Percentiles rank a stretch among this genome's conserved stretches.
phyloP scores from a whole-genome alignment of 768 basidiomycete species.

The Phaffia tasmanica region DNA sequence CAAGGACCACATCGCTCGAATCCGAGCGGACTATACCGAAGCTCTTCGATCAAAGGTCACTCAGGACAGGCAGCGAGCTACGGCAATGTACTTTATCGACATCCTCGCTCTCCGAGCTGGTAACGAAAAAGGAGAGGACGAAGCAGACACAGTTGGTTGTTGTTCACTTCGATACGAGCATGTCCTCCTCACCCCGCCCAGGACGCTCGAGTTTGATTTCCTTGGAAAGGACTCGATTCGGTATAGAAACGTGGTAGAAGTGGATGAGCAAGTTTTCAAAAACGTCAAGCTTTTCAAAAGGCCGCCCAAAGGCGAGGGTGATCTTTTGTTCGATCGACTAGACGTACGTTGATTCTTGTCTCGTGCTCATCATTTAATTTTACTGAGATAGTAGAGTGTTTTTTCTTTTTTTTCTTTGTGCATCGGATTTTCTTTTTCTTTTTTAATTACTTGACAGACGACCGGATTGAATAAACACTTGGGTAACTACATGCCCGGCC shows the following conservation, averaged over 20 bases:
- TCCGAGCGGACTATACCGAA: constrained; percentile 72
- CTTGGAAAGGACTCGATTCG: constrained; percentile 98
- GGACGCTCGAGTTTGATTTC: constrained; percentile 83
- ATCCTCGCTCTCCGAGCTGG: constrained; percentile 92
- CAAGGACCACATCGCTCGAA: constrained; percentile 84
- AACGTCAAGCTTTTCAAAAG: constrained; percentile 91
- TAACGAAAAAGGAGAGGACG: constrained; percentile 98
- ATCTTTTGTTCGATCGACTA: constrained; percentile 88
- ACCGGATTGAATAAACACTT: constrained; percentile 80
- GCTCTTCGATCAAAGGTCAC: constrained; percentile 84
- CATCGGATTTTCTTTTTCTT: neutral
- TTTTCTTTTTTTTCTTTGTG: neutral
- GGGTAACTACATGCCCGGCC: constrained; percentile 84
- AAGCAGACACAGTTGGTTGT: constrained; percentile 97
- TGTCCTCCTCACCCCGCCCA: constrained; percentile 77
- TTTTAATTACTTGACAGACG: constrained; percentile 47
- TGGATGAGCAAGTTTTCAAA: constrained; percentile 90
- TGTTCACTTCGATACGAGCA: constrained; percentile 96
- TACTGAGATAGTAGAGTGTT: neutral
- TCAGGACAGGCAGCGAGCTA: constrained; percentile 93
- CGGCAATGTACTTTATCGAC: constrained; percentile 98
- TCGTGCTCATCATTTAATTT: neutral
- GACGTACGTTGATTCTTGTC: constrained; percentile 49
- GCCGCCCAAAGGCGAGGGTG: constrained; percentile 72
- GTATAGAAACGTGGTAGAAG: constrained; percentile 69